A percentile compares a stretch with the other conserved stretches of the same genome.
Conservation (phyloP, 1,284 basidiomycete species). For the Peniophora sp. region DNA sequence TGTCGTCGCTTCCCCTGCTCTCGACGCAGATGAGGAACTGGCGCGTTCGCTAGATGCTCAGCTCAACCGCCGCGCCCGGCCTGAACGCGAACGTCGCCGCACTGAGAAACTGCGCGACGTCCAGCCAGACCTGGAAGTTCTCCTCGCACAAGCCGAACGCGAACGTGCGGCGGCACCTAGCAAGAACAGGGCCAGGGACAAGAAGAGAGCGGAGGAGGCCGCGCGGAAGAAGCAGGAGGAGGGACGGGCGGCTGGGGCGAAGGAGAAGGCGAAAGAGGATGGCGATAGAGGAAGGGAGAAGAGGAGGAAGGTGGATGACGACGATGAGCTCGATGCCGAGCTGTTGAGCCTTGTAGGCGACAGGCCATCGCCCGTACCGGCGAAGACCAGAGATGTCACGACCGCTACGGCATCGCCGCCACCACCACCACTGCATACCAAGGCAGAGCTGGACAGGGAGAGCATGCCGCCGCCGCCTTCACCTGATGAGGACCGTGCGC, state of each 20-base stretch:
- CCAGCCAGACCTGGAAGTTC: too few species aligned
- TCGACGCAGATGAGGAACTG: background rate
- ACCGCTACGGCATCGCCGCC: slow-evolving; percentile 2
- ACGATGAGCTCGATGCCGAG: slow-evolving; percentile 26
- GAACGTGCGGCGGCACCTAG: slow-evolving; percentile 21
- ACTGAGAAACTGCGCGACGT: too few species aligned
- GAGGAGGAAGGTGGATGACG: background rate
- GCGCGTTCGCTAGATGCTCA: background rate
- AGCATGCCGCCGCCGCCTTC: slow-evolving; percentile 50
- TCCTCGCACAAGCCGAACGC: slow-evolving; percentile 21
- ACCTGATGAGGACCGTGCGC: slow-evolving; percentile 2
- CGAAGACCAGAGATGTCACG: background rate
- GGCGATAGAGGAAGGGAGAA: too few species aligned
- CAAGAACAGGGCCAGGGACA: background rate
- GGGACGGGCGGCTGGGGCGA: background rate
- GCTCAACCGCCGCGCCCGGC: too few species aligned
- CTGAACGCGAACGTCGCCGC: too few species aligned
- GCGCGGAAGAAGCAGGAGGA: background rate
- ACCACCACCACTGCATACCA: slow-evolving; percentile 6
- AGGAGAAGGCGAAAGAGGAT: too few species aligned
- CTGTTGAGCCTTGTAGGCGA: slow-evolving; percentile 60
- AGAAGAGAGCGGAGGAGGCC: background rate
- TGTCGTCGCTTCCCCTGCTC: background rate
- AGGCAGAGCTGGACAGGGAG: slow-evolving; percentile 31
- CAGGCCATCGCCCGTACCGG: slow-evolving; percentile 9